These are phyloP conservation scores for Globisporangium canariense DNA, from an alignment of 352 stramenopile species.

Conservation along the genomic window DNA sequence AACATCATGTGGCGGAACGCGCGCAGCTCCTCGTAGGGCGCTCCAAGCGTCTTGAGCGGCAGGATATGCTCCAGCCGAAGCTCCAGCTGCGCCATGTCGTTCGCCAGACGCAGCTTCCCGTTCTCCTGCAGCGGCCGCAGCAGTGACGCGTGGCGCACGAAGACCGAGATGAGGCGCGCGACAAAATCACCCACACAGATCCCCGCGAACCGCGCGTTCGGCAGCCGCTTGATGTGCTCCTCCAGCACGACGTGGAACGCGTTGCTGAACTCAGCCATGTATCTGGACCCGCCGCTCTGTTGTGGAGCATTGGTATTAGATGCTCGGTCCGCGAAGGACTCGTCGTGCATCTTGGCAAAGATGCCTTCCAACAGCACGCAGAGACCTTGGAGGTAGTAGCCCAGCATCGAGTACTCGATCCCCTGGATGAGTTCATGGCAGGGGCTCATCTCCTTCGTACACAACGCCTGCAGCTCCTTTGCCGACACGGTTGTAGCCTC, in stretches of 20 bases:
- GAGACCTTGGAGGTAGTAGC: conserved; percentile 68
- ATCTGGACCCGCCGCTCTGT: conserved; percentile 47
- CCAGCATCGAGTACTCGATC: conserved; percentile 59
- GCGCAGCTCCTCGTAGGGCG: conserved; percentile 69
- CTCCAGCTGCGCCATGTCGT: conserved; percentile 85
- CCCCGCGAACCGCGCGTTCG: conserved; percentile 43
- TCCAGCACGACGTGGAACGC: conserved; percentile 65
- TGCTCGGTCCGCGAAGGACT: conserved; percentile 62
- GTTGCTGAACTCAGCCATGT: conserved; percentile 74
- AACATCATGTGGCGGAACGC: conserved; percentile 86
- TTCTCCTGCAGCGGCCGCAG: conserved; percentile 69
- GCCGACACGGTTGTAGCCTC: conserved; percentile 11
- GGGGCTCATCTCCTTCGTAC: conserved; percentile 33
- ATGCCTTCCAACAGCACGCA: conserved; percentile 52
- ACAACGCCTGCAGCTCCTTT: conserved; percentile 41
- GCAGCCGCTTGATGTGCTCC: conserved; percentile 70
- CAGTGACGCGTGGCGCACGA: conserved; percentile 71
- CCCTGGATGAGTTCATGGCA: conserved; percentile 51
- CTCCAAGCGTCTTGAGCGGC: conserved; percentile 53
- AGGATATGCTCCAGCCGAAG: conserved; percentile 58
- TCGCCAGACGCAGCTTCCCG: conserved; percentile 74
- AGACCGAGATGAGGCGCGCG: conserved; percentile 68
- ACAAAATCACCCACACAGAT: conserved; percentile 66
- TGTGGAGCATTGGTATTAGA: not conserved
- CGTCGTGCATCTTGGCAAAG: conserved; percentile 82